A percentile compares a stretch with the other conserved stretches of the same genome.
Conservation (phyloP, 345 rosid genomes). For the Geranium rotundifolium region DNA sequence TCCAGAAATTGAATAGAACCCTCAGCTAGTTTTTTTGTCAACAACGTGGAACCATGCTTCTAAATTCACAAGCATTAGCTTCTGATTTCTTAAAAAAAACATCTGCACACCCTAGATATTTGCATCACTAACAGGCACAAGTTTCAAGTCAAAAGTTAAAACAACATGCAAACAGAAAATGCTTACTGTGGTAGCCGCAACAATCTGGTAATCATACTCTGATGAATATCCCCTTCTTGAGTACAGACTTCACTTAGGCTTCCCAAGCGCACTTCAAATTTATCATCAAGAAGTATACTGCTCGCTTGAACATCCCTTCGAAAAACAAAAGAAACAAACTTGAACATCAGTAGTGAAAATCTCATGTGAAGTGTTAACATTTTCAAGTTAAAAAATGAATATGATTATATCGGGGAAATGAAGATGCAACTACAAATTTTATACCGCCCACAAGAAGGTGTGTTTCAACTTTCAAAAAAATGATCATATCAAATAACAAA, state of each 20-base stretch:
- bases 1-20: not conserved
- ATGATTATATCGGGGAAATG: too few relatives aligned
- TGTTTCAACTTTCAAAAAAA: too few relatives aligned
- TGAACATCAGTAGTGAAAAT: not conserved
- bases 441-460: not conserved
- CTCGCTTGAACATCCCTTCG: slow-evolving; percentile 98
- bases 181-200: slow-evolving; percentile 90
- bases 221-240: slow-evolving; percentile 84
- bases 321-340: slow-evolving; percentile 8
- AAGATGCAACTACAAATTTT: not conserved
- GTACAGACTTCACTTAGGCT: slow-evolving; percentile 75
- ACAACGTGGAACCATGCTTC: not conserved
- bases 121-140: not conserved
- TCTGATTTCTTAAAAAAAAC: too few relatives aligned
- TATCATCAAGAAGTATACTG: slow-evolving; percentile 97
- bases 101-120: not conserved
- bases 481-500: not conserved
- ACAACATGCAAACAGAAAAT: not conserved
- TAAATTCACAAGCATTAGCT: not conserved
- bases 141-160: not conserved
- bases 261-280: slow-evolving; percentile 91
- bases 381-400: too few relatives aligned
- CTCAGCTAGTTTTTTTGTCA: not conserved
- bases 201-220: slow-evolving; percentile 74
- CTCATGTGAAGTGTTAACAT: not conserved